phyloP scores from a whole-genome alignment of 2,329 filamentous ascomycete species.

The Xylariales sp. region DNA sequence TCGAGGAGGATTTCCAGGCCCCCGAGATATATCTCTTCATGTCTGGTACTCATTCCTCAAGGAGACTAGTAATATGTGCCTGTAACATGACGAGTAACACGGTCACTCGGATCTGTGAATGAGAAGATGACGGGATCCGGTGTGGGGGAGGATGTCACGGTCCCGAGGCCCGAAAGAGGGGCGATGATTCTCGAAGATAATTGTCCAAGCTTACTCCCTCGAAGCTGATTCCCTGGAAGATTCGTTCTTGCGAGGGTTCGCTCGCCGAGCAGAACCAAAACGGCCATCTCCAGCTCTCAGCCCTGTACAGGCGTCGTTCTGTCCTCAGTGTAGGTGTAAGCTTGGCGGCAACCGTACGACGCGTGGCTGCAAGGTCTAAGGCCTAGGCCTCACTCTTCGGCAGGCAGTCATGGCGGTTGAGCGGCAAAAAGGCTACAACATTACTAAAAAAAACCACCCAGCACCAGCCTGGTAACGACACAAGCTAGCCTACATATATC shows the following conservation, averaged over 20 bases:
- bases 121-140: slow-evolving; percentile 17
- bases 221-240: too few species aligned
- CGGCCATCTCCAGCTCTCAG: slow-evolving; percentile 5
- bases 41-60: not conserved
- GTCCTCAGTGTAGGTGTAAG: not conserved
- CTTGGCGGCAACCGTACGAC: slow-evolving; percentile 20
- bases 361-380: slow-evolving; percentile 2
- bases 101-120: slow-evolving; percentile 3
- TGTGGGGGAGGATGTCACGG: slow-evolving; percentile 13
- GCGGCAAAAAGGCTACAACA: not conserved
- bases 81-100: not conserved
- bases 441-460: slow-evolving; percentile 10
- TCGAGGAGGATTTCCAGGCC: slow-evolving; percentile 7
- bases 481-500: not conserved
- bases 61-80: not conserved
- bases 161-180: not conserved
- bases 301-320: slow-evolving; percentile 13
- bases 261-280: slow-evolving; percentile 9
- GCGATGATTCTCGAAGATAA: slow-evolving; percentile 5
- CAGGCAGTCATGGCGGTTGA: not conserved
- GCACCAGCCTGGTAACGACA: slow-evolving; percentile 3
- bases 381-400: slow-evolving; percentile 11
- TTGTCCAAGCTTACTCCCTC: too few species aligned
- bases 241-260: not conserved
- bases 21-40: not conserved